phyloP scores from a whole-genome alignment of 148 eudicot species.

The Polygonum aviculare region DNA sequence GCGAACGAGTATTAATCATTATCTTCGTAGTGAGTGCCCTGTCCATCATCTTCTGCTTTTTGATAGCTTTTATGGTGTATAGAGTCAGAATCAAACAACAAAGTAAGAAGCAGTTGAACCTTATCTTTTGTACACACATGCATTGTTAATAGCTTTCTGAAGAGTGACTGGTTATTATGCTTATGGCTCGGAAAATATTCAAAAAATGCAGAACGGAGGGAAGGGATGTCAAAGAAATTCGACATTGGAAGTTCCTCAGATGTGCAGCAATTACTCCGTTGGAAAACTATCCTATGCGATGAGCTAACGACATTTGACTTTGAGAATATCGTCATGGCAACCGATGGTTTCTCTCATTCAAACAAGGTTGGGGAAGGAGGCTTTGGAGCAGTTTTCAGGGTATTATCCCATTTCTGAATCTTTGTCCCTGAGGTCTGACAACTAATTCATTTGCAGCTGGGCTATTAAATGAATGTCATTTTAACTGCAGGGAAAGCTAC shows the following conservation, averaged over 20 bases:
- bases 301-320: slow-evolving; percentile 20
- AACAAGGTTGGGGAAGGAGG: slow-evolving; percentile 36
- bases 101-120: background rate
- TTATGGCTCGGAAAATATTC: background rate
- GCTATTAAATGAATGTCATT: background rate
- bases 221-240: background rate
- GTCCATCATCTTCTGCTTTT: background rate
- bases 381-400: slow-evolving; percentile 35
- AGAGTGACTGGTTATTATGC: too few species aligned
- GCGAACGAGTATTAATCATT: background rate
- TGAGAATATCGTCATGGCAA: slow-evolving; percentile 18
- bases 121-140: background rate
- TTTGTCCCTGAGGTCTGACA: background rate
- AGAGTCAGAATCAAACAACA: background rate
- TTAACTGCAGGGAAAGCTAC: slow-evolving; percentile 29
- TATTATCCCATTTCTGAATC: background rate
- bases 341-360: slow-evolving; percentile 19
- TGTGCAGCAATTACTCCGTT: background rate
- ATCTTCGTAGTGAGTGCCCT: background rate
- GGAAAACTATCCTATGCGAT: background rate
- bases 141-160: background rate
- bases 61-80: background rate
- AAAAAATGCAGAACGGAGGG: slow-evolving; percentile 6
- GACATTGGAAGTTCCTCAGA: background rate
- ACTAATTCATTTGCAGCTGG: too few species aligned